phyloP scores from a whole-genome alignment of 1,284 basidiomycete species.

The Ustilago nuda region DNA sequence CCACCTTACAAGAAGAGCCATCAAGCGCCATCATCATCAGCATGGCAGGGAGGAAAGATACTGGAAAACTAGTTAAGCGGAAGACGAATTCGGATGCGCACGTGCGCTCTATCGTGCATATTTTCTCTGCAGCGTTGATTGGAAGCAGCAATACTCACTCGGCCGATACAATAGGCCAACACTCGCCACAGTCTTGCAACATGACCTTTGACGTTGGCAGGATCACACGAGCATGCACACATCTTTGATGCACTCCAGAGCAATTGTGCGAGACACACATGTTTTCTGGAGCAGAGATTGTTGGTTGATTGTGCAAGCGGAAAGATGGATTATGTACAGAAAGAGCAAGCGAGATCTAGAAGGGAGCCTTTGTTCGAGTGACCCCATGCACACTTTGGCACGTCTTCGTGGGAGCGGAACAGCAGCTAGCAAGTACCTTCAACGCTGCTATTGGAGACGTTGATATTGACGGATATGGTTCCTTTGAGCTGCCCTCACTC shows the following conservation, averaged over 20 bases:
- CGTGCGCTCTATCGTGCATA: constrained; percentile 46
- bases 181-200: neutral
- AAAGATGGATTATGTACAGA: neutral
- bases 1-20: too few relatives aligned
- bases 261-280: neutral
- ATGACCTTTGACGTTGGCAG: neutral
- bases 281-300: neutral
- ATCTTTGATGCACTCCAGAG: neutral
- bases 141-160: constrained; percentile 7
- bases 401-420: neutral
- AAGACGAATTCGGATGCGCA: constrained; percentile 26
- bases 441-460: neutral
- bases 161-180: constrained; percentile 15
- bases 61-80: constrained; percentile 11
- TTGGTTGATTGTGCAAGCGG: neutral
- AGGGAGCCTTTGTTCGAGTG: neutral
- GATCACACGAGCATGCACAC: constrained; percentile 25
- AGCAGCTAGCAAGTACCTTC: neutral
- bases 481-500: constrained; percentile 3
- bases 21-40: too few relatives aligned
- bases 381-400: neutral
- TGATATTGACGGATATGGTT: neutral
- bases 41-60: neutral
- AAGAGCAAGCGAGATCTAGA: neutral
- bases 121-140: constrained; percentile 6